Evolutionary conservation across 1,284 basidiomycete species (phyloP).

Genomic region (Cryptococcus hybrid): DNA sequence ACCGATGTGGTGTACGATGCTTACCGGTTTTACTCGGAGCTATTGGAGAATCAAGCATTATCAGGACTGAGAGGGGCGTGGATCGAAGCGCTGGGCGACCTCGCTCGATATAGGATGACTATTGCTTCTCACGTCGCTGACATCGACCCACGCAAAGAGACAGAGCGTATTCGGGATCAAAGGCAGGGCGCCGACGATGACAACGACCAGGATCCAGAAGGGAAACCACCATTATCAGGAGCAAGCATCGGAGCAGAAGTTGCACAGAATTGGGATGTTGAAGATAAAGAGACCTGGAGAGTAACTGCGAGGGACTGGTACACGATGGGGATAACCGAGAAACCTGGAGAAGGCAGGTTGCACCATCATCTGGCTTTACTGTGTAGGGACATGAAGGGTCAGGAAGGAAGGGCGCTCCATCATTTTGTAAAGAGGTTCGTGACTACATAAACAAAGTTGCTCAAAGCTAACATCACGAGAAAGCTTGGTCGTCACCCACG

Average conservation of each 20-base stretch:
- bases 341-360: slow-evolving; percentile 84
- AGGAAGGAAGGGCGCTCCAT: slow-evolving; percentile 84
- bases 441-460: not conserved
- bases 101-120: slow-evolving; percentile 92
- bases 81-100: slow-evolving; percentile 94
- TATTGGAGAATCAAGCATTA: slow-evolving; percentile 79
- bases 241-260: slow-evolving; percentile 84
- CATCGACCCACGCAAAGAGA: slow-evolving; percentile 18
- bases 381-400: slow-evolving; percentile 72
- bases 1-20: slow-evolving; percentile 92
- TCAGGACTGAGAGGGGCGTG: slow-evolving; percentile 72
- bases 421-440: slow-evolving; percentile 91
- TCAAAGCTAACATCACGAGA: not conserved
- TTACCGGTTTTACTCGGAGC: slow-evolving; percentile 87
- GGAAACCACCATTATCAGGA: slow-evolving; percentile 48
- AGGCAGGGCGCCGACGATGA: slow-evolving; percentile 3
- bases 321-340: slow-evolving; percentile 76
- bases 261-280: slow-evolving; percentile 78
- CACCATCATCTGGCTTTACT: slow-evolving; percentile 94
- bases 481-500: slow-evolving; percentile 85
- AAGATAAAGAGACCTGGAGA: slow-evolving; percentile 92
- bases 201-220: slow-evolving; percentile 16
- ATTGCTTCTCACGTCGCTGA: slow-evolving; percentile 59
- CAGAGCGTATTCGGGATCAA: not conserved
- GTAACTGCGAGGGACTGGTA: slow-evolving; percentile 92